These are phyloP conservation scores for Dinochytrium kinnereticum DNA, from an alignment of 371 early-diverging fungal genomes.

Conservation along the genomic window DNA sequence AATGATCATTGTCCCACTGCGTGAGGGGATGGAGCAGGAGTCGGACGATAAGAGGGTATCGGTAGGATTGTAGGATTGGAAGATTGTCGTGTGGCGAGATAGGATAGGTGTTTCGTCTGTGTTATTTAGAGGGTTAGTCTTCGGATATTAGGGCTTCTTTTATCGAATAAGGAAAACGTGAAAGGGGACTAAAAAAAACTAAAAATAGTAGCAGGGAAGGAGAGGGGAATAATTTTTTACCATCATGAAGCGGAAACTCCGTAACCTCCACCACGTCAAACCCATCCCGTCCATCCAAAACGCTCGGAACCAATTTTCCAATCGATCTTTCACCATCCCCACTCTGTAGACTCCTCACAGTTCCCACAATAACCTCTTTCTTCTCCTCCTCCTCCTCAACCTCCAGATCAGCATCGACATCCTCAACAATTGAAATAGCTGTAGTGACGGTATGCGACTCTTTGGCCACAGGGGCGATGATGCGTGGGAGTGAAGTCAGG, in stretches of 20 bases:
- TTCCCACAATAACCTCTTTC: neutral
- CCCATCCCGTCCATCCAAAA: neutral
- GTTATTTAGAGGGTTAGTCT: no score
- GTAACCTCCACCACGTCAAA: neutral
- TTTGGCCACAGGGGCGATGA: neutral
- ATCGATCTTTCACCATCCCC: neutral
- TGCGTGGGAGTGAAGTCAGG: constrained; percentile 9
- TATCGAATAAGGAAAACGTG: no score
- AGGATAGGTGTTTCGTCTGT: neutral
- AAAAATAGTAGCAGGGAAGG: no score
- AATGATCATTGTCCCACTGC: neutral
- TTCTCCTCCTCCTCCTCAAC: neutral
- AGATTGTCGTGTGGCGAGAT: neutral
- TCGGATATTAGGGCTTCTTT: no score
- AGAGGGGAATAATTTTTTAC: no score
- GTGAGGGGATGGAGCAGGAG: neutral
- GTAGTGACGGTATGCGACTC: neutral
- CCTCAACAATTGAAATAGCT: neutral
- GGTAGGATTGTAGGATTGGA: neutral
- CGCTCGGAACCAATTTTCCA: neutral
- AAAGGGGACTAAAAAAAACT: no score
- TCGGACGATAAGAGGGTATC: neutral
- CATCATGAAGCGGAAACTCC: constrained; percentile 1
- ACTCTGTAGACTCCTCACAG: neutral
- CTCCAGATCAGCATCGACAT: neutral